Evolutionary conservation across 305 asterid species (phyloP).

Genomic region (Fraxinus albicans): DNA sequence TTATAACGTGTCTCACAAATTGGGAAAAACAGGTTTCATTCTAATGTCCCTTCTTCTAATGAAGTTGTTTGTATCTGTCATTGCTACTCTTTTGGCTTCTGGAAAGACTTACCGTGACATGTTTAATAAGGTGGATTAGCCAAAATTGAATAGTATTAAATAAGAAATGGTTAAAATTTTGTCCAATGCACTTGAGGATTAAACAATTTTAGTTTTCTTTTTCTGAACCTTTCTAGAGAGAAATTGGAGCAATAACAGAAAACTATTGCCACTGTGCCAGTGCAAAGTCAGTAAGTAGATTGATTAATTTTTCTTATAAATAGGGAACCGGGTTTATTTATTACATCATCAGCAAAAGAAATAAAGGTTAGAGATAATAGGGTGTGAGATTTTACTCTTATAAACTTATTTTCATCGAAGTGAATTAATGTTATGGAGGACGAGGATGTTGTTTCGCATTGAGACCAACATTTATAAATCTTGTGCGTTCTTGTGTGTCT

Average conservation of each 20-base stretch:
- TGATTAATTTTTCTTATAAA: no score
- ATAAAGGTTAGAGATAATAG: no score
- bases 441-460: no score
- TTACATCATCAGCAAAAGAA: no score
- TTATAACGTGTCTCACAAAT: constrained; percentile 35
- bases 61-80: background rate
- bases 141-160: background rate
- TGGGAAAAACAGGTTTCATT: constrained; percentile 50
- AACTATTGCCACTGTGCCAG: no score
- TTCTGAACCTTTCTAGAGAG: background rate
- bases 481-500: no score
- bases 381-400: no score
- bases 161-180: background rate
- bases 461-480: no score
- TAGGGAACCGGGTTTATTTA: no score
- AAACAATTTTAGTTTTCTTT: background rate
- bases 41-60: background rate
- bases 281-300: no score
- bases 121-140: background rate
- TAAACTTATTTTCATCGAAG: no score
- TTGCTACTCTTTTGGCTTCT: background rate
- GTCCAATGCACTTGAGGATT: background rate
- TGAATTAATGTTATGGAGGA: no score
- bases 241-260: background rate
- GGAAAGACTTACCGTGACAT: background rate